A percentile compares a stretch with the other conserved stretches of the same genome.
phyloP scores from a whole-genome alignment of 306 rosid genomes.

The Pyrus pyrifolia region DNA sequence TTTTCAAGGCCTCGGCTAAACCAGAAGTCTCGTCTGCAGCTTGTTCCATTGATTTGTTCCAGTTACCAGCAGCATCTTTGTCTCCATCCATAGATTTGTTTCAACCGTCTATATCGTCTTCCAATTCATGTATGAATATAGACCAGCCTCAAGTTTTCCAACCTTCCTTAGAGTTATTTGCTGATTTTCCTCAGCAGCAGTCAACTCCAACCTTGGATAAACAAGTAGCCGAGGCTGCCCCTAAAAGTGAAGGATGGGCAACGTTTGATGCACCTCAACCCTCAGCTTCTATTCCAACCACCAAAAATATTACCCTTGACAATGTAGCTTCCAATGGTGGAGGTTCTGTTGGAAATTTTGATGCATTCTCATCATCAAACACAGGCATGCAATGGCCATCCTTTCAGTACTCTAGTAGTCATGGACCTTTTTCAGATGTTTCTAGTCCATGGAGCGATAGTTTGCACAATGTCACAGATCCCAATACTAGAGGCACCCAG shows the following conservation, averaged over 20 bases:
- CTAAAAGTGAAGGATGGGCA: conserved; percentile 75
- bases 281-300: conserved; percentile 20
- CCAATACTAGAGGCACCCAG: conserved; percentile 28
- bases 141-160: conserved; percentile 28
- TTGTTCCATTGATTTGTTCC: conserved; percentile 48
- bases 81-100: conserved; percentile 34
- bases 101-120: conserved; percentile 28
- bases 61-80: conserved; percentile 35
- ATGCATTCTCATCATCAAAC: conserved; percentile 31
- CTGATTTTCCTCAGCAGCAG: conserved; percentile 31
- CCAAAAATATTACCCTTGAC: conserved; percentile 22
- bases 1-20: conserved; percentile 23
- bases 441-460: conserved; percentile 39
- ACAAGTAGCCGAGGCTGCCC: conserved; percentile 32
- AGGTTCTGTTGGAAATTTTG: conserved; percentile 34
- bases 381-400: conserved; percentile 41
- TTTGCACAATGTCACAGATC: conserved; percentile 26
- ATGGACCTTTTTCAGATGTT: conserved; percentile 23
- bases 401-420: conserved; percentile 20
- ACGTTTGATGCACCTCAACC: conserved; percentile 56
- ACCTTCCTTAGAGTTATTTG: conserved; percentile 36
- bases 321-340: conserved; percentile 22
- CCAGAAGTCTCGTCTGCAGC: conserved; percentile 28
- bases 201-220: conserved; percentile 30
- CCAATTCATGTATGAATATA: conserved; percentile 18